Base-by-base conservation (phyloP, 202 grass and related monocot species). In the Elaeis oleifera region DNA sequence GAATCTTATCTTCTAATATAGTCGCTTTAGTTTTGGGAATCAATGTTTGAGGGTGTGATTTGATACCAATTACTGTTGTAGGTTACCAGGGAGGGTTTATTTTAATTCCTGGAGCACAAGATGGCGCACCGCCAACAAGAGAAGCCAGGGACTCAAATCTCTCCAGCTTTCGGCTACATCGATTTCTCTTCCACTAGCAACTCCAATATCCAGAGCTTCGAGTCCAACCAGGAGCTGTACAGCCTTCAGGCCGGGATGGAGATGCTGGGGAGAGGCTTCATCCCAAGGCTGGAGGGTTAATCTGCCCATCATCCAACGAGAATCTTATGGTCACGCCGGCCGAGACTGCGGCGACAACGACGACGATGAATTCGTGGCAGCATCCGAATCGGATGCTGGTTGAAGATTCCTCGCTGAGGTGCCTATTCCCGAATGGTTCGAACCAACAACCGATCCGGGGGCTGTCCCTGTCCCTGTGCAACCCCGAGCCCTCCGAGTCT, bases 401-500 rank as follows among this genome's bases (percentile, higher is more conserved):
- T 16, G 59, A 39, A 25, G 70, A 63, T 18, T 54, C 58, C 58
- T 53, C 59, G 3, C 13, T 59, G n/a, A 62, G 70, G 59, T 62
- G 51, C 4, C 59, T 73, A 16, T 55, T 73, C 50, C 59, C 59
- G 9, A 6, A 59, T 3, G 28, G 60, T 16, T 76, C 65, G 5
- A 55, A 53, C 7, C 53, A 71, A 16, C 79, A 69, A 32, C 50
- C 68, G 32, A 69, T 56, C 56, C 66, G 75, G 64, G 81, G 74
- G 55, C 64, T 99, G 53, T 84, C 94, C 1, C 74, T 99, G 63
- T 86, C 94, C 50, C 75, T 99, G 55, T 71, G 67, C 59, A 29
- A 73, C 26, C 24, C 70, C 5, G 50, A 48, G 27, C 48, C 72
- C 49, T 72, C 76, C 36, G 60, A 75, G 36, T 9, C 36, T 44